Evolutionary conservation across 2,329 filamentous ascomycete genomes (phyloP), one percentile per base, ranked within the genome.

Genomic region (Botrytis byssoidea): DNA sequence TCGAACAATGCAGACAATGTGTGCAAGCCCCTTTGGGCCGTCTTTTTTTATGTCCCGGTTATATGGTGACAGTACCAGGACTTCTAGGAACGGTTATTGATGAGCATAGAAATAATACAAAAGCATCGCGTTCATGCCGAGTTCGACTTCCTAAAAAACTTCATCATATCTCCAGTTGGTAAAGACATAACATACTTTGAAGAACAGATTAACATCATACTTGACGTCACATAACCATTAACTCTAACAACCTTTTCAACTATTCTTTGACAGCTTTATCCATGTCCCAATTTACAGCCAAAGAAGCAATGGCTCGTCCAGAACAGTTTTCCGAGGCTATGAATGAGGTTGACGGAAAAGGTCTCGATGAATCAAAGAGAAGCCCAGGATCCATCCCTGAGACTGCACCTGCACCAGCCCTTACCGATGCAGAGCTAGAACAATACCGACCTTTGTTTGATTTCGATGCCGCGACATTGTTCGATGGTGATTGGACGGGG

Each of bases 381-480:
- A 37, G 1, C 10, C 6, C 29, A 3, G 35, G 2, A n/a, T 12
- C 4, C 3, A 37, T 6, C 16, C 6, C 29, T 25, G 10, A 7
- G 25, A 0, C 16, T 29, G 6, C 18, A 4, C 5, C 20, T 22
- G 29, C 18, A 35, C 6, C n/a, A 6, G 1, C 1, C 4, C 1
- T 46, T 4, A 10, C 12, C 29, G 3, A 25, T 0, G 22, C 16
- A 12, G 7, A 25, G 37, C 1, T 9, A 1, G 12, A 18, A 9
- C 25, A 18, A 18, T 18, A 55, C 14, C 0, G 5, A 29, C 29
- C 5, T 8, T 16, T 55, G 6, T 18, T 0, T 55, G 51, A 55
- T 18, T 55, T 55, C 6, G 51, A 55, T 18, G n/a, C 0, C 14
- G 6, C 25, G n/a, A 3, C 25, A 55, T 18, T 29, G 4, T 29